Evolutionary conservation across 257 asterid genomes (phyloP).

Genomic region (Fraxinus cuspidata): DNA sequence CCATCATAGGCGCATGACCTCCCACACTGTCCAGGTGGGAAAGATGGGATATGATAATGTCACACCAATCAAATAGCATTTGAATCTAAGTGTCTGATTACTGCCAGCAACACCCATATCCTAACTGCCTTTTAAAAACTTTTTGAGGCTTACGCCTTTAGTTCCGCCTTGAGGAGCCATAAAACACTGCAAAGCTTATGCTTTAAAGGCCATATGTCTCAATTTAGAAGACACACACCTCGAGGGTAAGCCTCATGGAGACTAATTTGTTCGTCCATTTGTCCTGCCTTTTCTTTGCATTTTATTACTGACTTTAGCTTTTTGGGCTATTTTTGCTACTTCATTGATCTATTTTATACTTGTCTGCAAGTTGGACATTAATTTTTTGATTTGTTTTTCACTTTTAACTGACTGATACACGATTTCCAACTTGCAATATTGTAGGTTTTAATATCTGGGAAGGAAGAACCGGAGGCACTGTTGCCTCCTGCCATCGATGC

Average conservation of each 20-base stretch:
- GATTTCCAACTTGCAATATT: slow-evolving; percentile 17
- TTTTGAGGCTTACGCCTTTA: neutral
- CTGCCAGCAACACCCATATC: neutral
- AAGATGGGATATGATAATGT: too few relatives aligned
- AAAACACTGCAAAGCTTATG: neutral
- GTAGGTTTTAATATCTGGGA: slow-evolving; percentile 75
- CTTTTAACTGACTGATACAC: neutral
- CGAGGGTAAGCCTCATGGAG: neutral
- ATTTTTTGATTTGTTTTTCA: neutral
- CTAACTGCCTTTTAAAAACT: neutral
- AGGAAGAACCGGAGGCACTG: slow-evolving; percentile 73
- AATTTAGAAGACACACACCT: neutral
- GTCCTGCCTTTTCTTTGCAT: neutral
- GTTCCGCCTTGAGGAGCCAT: neutral
- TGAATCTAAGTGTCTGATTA: neutral
- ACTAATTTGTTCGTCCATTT: neutral
- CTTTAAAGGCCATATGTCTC: neutral
- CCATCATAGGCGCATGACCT: too few relatives aligned
- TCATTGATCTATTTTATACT: too few relatives aligned
- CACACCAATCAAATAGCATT: too few relatives aligned
- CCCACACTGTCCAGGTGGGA: too few relatives aligned
- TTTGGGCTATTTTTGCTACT: too few relatives aligned
- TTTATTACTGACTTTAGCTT: neutral
- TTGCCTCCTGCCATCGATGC: slow-evolving; percentile 81
- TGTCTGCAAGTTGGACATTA: too few relatives aligned